Percentiles rank a stretch among this genome's conserved stretches.
phyloP scores from a whole-genome alignment of 179 eudicot genomes.

The Silene coronaria region DNA sequence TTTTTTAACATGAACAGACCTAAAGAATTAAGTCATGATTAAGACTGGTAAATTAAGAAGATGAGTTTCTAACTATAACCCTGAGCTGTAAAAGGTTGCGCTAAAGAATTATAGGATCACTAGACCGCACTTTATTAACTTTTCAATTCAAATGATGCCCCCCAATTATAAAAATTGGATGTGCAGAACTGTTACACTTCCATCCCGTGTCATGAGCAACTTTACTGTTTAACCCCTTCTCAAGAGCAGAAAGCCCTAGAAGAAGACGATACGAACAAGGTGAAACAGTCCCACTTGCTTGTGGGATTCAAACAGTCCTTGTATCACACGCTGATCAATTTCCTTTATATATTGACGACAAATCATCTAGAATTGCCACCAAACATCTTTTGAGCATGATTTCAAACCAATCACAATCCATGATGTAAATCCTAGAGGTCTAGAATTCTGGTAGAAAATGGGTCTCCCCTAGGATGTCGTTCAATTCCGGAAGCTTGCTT shows the following conservation, averaged over 20 bases:
- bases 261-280: neutral
- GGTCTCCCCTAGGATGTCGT: neutral
- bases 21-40: neutral
- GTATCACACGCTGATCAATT: too few relatives aligned
- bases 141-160: neutral
- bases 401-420: neutral
- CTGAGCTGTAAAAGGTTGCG: neutral
- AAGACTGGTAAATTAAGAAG: neutral
- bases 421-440: neutral
- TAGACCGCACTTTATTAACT: neutral
- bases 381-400: constrained; percentile 1
- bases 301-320: neutral
- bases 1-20: neutral
- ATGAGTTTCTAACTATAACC: neutral
- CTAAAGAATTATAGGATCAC: neutral
- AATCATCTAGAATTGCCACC: neutral
- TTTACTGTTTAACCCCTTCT: too few relatives aligned
- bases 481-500: neutral
- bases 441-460: neutral
- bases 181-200: neutral
- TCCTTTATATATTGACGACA: neutral
- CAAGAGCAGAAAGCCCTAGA: too few relatives aligned
- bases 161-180: neutral
- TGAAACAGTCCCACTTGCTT: neutral
- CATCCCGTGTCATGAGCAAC: neutral